Conservation (phyloP, 331 rosid genomes). For the Prunus yedoensis region DNA sequence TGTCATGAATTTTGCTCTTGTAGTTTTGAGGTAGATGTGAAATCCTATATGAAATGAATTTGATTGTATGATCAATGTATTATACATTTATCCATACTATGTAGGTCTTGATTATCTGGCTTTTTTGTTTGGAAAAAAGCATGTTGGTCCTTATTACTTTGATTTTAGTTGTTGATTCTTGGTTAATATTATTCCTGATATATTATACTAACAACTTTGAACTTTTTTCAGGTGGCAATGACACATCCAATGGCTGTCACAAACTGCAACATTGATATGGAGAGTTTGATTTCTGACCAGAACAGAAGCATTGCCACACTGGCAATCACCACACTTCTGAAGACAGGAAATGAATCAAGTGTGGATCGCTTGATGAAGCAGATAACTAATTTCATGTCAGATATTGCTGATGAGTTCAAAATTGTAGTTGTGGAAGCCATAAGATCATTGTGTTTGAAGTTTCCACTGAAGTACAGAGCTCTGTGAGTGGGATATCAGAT, state of each 20-base stretch:
- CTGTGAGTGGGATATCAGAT: conserved; percentile 59
- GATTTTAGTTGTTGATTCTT: neutral
- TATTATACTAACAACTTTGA: conserved; percentile 12
- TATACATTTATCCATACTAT: neutral
- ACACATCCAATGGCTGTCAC: conserved; percentile 98
- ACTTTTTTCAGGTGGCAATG: conserved; percentile 91
- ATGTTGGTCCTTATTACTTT: neutral
- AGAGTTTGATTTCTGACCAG: conserved; percentile 94
- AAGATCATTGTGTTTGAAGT: conserved; percentile 91
- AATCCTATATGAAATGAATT: neutral
- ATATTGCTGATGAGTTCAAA: conserved; percentile 98
- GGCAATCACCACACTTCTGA: conserved; percentile 95
- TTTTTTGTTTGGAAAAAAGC: neutral
- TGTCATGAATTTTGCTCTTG: neutral
- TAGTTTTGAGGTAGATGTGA: neutral
- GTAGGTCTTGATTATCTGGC: neutral
- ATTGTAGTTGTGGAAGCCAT: conserved; percentile 99
- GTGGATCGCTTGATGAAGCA: conserved; percentile 99
- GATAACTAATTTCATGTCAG: conserved; percentile 97
- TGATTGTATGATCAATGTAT: neutral
- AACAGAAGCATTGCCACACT: conserved; percentile 99
- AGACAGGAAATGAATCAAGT: conserved; percentile 98
- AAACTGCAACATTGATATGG: conserved; percentile 98
- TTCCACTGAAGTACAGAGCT: conserved; percentile 93
- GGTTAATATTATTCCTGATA: neutral